Conservation (phyloP, 2,329 filamentous ascomycete genomes). For the Magnaporthiopsis incrustans region DNA sequence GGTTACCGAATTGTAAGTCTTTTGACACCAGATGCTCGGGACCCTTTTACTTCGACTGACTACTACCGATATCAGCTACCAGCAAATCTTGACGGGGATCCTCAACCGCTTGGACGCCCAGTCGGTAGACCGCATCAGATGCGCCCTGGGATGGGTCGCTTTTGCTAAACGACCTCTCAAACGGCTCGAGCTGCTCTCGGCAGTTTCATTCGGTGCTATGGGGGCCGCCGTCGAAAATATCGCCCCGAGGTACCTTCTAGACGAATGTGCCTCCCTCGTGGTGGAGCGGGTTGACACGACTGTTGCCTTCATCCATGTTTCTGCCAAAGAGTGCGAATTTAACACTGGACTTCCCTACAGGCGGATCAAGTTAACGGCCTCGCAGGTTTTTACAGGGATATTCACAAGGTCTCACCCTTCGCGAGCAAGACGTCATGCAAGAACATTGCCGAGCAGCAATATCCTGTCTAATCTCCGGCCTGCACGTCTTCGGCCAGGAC, state of each 20-base stretch:
- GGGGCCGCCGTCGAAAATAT: conserved; percentile 9
- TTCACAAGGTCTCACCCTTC: background rate
- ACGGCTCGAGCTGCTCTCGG: conserved; percentile 25
- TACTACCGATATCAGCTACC: conserved; percentile 18
- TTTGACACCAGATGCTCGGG: too few species aligned
- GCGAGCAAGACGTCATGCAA: background rate
- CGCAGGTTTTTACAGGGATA: background rate
- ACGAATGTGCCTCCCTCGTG: conserved; percentile 17
- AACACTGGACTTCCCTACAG: background rate
- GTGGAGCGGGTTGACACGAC: conserved; percentile 18
- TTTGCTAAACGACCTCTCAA: conserved; percentile 26
- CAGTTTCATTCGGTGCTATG: conserved; percentile 19
- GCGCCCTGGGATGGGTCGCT: conserved; percentile 27
- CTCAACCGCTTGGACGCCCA: conserved; percentile 16
- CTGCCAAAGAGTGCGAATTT: conserved; percentile 19
- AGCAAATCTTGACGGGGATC: conserved; percentile 20
- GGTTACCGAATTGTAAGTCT: background rate
- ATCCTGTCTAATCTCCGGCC: conserved; percentile 18
- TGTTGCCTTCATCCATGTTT: conserved; percentile 20
- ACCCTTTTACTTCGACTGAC: background rate
- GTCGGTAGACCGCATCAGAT: conserved; percentile 21
- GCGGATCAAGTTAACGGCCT: background rate
- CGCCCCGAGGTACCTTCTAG: conserved; percentile 17
- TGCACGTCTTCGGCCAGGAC: conserved; percentile 11
- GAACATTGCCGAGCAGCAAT: conserved; percentile 1